These are phyloP conservation scores for Hericium alpestre DNA, from an alignment of 768 basidiomycete genomes.

Conservation along the genomic window DNA sequence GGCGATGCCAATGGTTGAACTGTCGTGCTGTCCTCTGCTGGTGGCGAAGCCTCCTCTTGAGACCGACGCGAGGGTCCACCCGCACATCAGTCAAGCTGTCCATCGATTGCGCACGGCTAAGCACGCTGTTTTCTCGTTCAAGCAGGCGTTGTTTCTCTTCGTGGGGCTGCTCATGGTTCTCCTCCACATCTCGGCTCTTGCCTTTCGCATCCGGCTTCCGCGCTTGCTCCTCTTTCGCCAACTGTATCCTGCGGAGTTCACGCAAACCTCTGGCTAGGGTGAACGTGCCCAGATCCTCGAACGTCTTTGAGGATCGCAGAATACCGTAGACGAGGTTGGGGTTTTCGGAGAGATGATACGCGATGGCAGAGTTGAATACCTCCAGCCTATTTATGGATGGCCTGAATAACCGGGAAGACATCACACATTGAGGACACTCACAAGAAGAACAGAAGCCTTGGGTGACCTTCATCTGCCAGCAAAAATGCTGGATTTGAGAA, in stretches of 20 bases:
- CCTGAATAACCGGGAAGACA: not conserved
- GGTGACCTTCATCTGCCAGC: slow-evolving; percentile 90
- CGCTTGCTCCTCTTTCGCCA: slow-evolving; percentile 61
- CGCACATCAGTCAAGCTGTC: slow-evolving; percentile 11
- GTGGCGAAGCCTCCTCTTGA: slow-evolving; percentile 18
- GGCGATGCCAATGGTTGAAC: slow-evolving; percentile 35
- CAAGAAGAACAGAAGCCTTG: slow-evolving; percentile 87
- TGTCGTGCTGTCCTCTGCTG: slow-evolving; percentile 9
- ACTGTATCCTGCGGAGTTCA: slow-evolving; percentile 68
- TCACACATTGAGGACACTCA: slow-evolving; percentile 23
- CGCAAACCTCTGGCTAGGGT: slow-evolving; percentile 77
- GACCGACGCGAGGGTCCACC: slow-evolving; percentile 10
- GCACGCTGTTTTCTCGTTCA: slow-evolving; percentile 35
- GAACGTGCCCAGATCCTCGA: slow-evolving; percentile 88
- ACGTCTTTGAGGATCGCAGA: slow-evolving; percentile 70
- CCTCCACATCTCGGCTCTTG: slow-evolving; percentile 30
- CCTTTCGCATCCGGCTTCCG: slow-evolving; percentile 24
- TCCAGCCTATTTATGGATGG: slow-evolving; percentile 52
- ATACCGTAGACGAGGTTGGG: slow-evolving; percentile 83
- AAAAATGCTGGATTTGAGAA: slow-evolving; percentile 87
- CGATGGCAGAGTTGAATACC: slow-evolving; percentile 78
- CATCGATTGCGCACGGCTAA: slow-evolving; percentile 9
- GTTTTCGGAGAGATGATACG: slow-evolving; percentile 71
- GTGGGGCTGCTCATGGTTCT: slow-evolving; percentile 31
- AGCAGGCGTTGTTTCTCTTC: slow-evolving; percentile 63